A percentile compares a stretch with the other conserved stretches of the same genome.
Conservation (phyloP, 139 green algal species). For the Auxenochlorella pyrenoidosa region DNA sequence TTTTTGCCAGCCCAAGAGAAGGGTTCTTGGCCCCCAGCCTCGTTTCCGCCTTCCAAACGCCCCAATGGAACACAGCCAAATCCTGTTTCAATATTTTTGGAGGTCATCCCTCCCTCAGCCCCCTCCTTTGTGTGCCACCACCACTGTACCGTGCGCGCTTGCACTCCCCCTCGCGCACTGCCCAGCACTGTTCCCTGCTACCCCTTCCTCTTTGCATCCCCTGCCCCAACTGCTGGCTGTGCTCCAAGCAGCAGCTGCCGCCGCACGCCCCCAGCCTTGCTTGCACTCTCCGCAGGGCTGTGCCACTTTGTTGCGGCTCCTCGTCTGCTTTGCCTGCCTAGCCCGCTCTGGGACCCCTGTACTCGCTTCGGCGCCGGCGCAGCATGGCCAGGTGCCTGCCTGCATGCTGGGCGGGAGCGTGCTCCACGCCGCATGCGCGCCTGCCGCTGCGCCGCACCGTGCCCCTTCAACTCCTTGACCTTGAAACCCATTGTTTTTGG, state of each 20-base stretch:
- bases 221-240: not conserved
- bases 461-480: not conserved
- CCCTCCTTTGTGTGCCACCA: slow-evolving; percentile 11
- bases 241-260: not conserved
- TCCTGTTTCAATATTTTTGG: slow-evolving; percentile 16
- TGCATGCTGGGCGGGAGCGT: slow-evolving; percentile 8
- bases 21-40: not conserved
- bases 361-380: too few relatives aligned
- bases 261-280: not conserved
- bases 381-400: not conserved
- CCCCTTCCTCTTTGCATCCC: not conserved
- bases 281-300: slow-evolving; percentile 1
- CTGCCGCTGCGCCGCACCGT: not conserved
- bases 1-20: not conserved
- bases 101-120: slow-evolving; percentile 19
- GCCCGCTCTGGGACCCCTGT: not conserved
- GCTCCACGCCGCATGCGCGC: slow-evolving; percentile 4
- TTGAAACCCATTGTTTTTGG: not conserved
- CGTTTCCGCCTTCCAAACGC: not conserved
- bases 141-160: not conserved
- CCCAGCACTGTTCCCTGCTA: not conserved
- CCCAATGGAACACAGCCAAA: not conserved
- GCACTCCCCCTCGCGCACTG: not conserved
- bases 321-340: not conserved
- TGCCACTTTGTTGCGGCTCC: not conserved